Evolutionary conservation across 495 filamentous ascomycete genomes (phyloP).

Genomic region (Rostrohypoxylon terebratum): DNA sequence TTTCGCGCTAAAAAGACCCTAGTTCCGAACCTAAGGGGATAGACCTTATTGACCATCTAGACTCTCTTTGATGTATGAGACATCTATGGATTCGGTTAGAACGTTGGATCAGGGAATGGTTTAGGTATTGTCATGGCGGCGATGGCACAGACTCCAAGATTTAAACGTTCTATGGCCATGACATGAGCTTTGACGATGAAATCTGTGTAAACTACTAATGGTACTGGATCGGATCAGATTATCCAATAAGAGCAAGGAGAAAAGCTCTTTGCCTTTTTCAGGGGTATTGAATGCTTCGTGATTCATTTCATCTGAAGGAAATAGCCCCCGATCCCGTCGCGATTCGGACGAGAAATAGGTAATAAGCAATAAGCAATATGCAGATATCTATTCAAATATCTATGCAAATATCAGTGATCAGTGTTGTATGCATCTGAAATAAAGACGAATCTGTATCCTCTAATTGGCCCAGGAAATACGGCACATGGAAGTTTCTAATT

Average conservation of each 20-base stretch:
- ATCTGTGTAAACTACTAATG: neutral
- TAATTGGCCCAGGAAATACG: constrained; percentile 20
- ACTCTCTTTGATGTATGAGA: neutral
- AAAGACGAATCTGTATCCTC: constrained; percentile 5
- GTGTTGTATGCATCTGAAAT: neutral
- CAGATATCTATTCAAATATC: neutral
- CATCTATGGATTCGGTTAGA: neutral
- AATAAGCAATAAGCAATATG: neutral
- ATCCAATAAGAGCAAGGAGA: neutral
- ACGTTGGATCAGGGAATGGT: constrained; percentile 13
- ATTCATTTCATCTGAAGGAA: neutral
- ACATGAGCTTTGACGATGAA: neutral
- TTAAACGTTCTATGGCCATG: neutral
- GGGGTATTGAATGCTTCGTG: neutral
- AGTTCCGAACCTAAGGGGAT: no score
- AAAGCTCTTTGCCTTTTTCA: neutral
- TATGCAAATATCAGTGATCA: neutral
- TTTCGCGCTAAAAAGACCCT: no score
- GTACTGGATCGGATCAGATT: neutral
- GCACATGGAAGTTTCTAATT: constrained; percentile 32
- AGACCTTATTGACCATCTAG: neutral
- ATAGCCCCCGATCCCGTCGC: neutral
- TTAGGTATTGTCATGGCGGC: constrained; percentile 11
- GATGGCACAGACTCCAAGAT: constrained; percentile 10
- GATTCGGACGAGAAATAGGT: constrained; percentile 1